phyloP scores from a whole-genome alignment of 306 rosid genomes.

The Dalbergia cultrata region DNA sequence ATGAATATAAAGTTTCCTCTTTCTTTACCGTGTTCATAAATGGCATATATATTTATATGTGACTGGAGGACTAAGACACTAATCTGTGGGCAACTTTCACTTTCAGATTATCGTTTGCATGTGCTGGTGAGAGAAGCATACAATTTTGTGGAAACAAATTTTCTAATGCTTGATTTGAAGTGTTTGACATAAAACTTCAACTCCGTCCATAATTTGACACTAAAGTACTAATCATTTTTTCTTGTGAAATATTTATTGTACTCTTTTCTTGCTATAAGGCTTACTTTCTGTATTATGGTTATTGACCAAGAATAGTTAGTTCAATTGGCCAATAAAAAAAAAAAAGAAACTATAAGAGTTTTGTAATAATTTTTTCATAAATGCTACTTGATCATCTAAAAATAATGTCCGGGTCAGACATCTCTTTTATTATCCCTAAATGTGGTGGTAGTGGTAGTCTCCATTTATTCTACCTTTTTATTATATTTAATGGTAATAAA shows the following conservation, averaged over 20 bases:
- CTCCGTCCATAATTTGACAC: background rate
- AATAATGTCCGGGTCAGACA: too few relatives aligned
- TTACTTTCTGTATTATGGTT: background rate
- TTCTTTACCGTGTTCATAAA: conserved; percentile 9
- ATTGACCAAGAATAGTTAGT: background rate
- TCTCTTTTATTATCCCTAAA: too few relatives aligned
- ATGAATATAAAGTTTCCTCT: background rate
- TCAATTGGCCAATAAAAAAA: background rate
- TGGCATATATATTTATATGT: background rate
- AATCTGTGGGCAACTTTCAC: background rate
- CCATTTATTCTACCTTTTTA: too few relatives aligned
- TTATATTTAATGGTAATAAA: too few relatives aligned
- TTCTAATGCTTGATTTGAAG: background rate
- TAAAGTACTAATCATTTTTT: background rate
- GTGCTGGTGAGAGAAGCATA: background rate
- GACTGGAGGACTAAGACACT: background rate
- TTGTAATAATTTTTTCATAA: too few relatives aligned
- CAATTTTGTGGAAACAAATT: background rate
- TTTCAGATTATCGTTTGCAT: background rate
- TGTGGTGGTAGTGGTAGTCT: too few relatives aligned
- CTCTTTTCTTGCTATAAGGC: background rate
- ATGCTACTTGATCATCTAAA: too few relatives aligned
- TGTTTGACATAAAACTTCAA: background rate
- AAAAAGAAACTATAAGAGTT: too few relatives aligned
- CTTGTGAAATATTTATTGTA: background rate